Evolutionary conservation across 208 protist species (phyloP).

Genomic region (Crithidia acanthocephali): DNA sequence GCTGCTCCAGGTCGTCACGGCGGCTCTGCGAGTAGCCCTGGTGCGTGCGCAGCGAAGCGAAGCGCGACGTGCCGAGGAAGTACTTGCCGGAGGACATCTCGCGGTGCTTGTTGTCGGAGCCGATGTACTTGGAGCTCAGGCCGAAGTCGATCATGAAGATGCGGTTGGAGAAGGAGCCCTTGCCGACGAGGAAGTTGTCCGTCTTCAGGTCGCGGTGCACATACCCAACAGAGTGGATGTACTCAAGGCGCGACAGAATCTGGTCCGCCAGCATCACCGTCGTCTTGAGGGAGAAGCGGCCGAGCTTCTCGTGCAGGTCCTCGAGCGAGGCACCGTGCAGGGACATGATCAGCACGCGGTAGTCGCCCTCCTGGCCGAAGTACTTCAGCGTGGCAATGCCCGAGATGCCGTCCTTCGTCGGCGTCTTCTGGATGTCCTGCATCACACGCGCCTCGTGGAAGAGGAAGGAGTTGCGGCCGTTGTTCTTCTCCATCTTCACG

Average conservation of each 20-base stretch:
- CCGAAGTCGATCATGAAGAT: slow-evolving; percentile 97
- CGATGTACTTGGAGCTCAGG: slow-evolving; percentile 83
- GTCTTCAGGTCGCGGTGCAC: slow-evolving; percentile 99
- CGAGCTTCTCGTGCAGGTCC: slow-evolving; percentile 79
- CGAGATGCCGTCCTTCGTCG: slow-evolving; percentile 45
- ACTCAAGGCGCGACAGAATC: slow-evolving; percentile 97
- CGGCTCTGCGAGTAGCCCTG: slow-evolving; percentile 91
- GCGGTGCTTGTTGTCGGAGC: slow-evolving; percentile 61
- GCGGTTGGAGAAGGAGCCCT: slow-evolving; percentile 77
- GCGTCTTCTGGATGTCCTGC: slow-evolving; percentile 79
- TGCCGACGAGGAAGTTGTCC: slow-evolving; percentile 99
- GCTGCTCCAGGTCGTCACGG: slow-evolving; percentile 91
- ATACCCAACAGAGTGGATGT: slow-evolving; percentile 97
- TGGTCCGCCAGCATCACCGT: slow-evolving; percentile 98
- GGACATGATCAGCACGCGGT: slow-evolving; percentile 99
- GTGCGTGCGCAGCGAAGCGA: slow-evolving; percentile 97
- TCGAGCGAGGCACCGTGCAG: slow-evolving; percentile 98
- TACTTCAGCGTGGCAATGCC: slow-evolving; percentile 97
- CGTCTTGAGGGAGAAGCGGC: slow-evolving; percentile 98
- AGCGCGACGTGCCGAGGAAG: slow-evolving; percentile 97
- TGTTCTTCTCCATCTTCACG: slow-evolving; percentile 85
- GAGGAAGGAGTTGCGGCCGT: slow-evolving; percentile 95
- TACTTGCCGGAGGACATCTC: slow-evolving; percentile 89
- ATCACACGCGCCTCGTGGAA: slow-evolving; percentile 97
- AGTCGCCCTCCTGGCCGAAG: slow-evolving; percentile 97